Evolutionary conservation across 305 asterid genomes (phyloP), one percentile per base, ranked within the genome.

Genomic region (Fraxinus latifolia): DNA sequence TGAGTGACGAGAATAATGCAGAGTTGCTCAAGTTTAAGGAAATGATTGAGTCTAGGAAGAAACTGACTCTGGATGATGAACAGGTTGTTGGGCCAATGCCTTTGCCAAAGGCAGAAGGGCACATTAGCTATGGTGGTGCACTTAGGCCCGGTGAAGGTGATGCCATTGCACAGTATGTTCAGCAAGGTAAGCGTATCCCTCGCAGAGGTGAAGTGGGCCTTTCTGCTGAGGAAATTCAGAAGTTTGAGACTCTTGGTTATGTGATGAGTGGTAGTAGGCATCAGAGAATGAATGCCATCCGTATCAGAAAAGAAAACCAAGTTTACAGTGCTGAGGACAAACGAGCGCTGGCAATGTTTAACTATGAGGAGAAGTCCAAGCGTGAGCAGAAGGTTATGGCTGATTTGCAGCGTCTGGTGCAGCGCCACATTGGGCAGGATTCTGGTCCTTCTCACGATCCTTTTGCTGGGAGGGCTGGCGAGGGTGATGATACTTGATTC

Each of bases 141-240:
- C 98, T 96, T 72, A 90, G 99, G 91, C 99, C 99, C 0, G 99
- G 99, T 84, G 99, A 96, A 91, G 99, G 99, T 88, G 99, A 96
- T 90, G 99, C 62, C 23, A 50, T 50, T 50, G 62, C 62, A 50
- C 62, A 50, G 21, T 50, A 50, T 50, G 62, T 50, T 84, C 98
- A 96, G 89, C 99, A 96, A 85, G 99, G 99, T 67, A 96, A 96
- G 87, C 99, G 99, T 90, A 96, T 96, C 60, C 99, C 99, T 31
- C 94, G 99, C 72, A 94, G 99, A 94, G 99, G 99, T 39, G 99
- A 96, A 88, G 99, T 96, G 89, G 99, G 99, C 80, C 94, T 96
- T 34, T 92, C 99, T 7, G 99, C 99, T 50, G 62, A 50, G 1
- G 62, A 50, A n/a, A 50, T 50, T 50, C 62, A 50, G 62, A 50